A percentile compares a stretch with the other conserved stretches of the same genome.
phyloP scores from a whole-genome alignment of 305 asterid species.

The Fraxinus sp. region DNA sequence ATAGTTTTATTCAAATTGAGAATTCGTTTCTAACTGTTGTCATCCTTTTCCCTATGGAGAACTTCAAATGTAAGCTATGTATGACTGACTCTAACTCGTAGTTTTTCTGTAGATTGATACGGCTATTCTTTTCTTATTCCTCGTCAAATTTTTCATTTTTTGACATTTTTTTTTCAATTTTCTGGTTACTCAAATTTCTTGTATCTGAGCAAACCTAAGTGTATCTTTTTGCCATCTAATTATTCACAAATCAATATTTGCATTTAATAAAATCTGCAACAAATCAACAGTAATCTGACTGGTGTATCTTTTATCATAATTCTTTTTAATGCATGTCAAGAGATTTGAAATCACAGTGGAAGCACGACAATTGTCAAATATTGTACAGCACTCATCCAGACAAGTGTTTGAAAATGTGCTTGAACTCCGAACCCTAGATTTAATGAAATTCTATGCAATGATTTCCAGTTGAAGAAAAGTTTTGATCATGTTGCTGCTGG shows the following conservation, averaged over 20 bases:
- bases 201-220: background rate
- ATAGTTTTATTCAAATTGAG: no score
- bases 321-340: background rate
- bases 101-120: background rate
- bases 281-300: background rate
- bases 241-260: background rate
- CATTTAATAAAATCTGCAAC: background rate
- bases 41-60: background rate
- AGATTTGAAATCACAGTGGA: background rate
- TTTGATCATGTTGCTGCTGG: background rate
- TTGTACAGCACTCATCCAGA: background rate
- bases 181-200: background rate
- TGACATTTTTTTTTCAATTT: background rate
- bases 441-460: background rate
- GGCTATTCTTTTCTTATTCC: background rate
- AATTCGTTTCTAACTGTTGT: background rate
- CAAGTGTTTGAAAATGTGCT: background rate
- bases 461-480: background rate
- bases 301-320: background rate
- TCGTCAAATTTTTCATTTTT: background rate
- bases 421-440: background rate
- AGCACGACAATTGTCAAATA: background rate
- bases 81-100: background rate
- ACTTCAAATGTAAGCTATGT: background rate
- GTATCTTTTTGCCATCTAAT: background rate